A percentile compares a stretch with the other conserved stretches of the same genome.
Conservation (phyloP, 495 filamentous ascomycete genomes). For the Hypoxylon cercidicola region DNA sequence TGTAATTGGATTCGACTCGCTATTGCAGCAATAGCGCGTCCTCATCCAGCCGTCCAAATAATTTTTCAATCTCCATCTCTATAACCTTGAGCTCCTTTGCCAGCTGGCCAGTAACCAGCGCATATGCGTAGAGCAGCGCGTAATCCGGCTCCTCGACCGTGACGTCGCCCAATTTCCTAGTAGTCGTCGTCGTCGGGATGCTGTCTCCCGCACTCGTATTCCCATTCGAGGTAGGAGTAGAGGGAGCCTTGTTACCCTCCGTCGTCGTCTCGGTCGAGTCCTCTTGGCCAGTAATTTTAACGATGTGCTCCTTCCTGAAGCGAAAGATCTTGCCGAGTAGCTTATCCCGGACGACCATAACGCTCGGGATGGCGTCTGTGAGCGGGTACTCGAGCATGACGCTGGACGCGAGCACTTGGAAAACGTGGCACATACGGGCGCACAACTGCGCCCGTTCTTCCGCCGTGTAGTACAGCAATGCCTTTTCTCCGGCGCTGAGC, state of each 20-base stretch:
- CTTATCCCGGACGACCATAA: constrained; percentile 80
- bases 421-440: constrained; percentile 88
- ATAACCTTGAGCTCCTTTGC: constrained; percentile 75
- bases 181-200: constrained; percentile 13
- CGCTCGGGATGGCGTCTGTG: constrained; percentile 85
- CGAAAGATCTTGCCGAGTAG: constrained; percentile 89
- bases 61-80: constrained; percentile 71
- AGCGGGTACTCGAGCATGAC: constrained; percentile 94
- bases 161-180: constrained; percentile 34
- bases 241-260: constrained; percentile 22
- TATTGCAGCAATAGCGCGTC: constrained; percentile 75
- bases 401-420: constrained; percentile 91
- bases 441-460: constrained; percentile 83
- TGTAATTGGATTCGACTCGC: not conserved
- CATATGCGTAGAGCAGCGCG: constrained; percentile 65
- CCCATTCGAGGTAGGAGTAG: constrained; percentile 26
- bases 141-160: constrained; percentile 61
- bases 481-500: constrained; percentile 80
- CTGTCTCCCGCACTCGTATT: constrained; percentile 24
- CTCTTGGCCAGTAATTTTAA: constrained; percentile 38
- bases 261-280: constrained; percentile 17
- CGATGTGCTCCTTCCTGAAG: constrained; percentile 75
- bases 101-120: constrained; percentile 73
- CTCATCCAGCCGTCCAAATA: constrained; percentile 83
- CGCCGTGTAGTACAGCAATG: constrained; percentile 80